Evolutionary conservation across 208 protist genomes (phyloP), one percentile per base, ranked within the genome.

Genomic region (Crithidia expoeki): DNA sequence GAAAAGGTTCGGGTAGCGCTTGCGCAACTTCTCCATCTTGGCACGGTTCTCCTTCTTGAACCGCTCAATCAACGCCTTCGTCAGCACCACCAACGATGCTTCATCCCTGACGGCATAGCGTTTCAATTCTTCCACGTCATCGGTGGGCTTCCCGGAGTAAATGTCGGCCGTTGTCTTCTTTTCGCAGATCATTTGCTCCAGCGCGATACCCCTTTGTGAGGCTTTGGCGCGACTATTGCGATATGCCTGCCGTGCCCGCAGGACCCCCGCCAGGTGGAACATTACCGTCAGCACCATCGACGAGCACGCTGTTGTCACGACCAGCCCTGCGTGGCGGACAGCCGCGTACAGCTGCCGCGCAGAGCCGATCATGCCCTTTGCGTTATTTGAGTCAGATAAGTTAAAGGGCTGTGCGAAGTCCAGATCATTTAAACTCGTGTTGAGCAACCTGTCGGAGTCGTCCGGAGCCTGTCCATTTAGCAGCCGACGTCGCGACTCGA

Each of bases 221-320:
- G 77, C 71, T n/a, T 72, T 70, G 25, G 46, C 50, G 19, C 57
- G 57, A 32, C 73, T 56, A 25, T 79, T 66, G 55, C 63, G 58
- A 64, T 77, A 79, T 27, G 23, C 40, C 53, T 76, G 64, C 16
- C 78, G 81, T 14, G 49, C 33, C 3, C 70, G 73, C 66, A 88
- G 74, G 25, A 72, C 79, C 7, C 85, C 75, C 11, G 79, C 78
- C 2, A 88, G 60, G 25, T 85, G 67, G 34, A 84, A 76, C 21
- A 88, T 57, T 6, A 84, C 76, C 23, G 74, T 72, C 17, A 84
- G 58, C 40, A 88, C 74, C 64, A 88, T 56, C 27, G 83, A 88
- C 46, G 77, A 84, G 47, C 70, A 83, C 42, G 83, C 83, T 2
- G 79, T 85, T 0, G 78, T 84, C 44, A 88, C 36, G 3, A 85